Evolutionary conservation across 352 stramenopile genomes (phyloP).

Genomic region (Elongisporangium undulatum): DNA sequence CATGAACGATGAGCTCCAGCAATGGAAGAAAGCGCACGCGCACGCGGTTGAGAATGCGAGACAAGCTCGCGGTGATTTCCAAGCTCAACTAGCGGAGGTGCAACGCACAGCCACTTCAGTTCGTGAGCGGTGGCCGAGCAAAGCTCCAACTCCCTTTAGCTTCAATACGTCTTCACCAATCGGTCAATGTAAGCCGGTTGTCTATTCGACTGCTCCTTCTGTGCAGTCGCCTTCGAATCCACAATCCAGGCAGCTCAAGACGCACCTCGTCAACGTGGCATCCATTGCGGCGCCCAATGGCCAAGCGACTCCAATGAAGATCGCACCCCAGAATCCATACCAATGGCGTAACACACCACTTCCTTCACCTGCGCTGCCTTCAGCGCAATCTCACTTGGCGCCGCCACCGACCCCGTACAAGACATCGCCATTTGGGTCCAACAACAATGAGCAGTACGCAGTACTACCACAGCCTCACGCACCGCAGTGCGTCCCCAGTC

Average conservation of each 20-base stretch:
- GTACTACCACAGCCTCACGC: not conserved
- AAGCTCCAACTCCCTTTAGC: not conserved
- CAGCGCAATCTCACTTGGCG: constrained; percentile 1
- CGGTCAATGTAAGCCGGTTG: not conserved
- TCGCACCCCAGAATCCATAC: constrained; percentile 2
- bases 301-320: constrained; percentile 6
- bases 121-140: not conserved
- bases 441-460: not conserved
- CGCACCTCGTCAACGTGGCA: not conserved
- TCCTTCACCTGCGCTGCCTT: not conserved
- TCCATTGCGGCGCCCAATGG: constrained; percentile 2
- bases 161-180: not conserved
- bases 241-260: not conserved
- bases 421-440: not conserved
- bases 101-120: too few species aligned
- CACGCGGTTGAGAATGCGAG: constrained; percentile 17
- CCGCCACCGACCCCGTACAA: constrained; percentile 2
- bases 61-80: not conserved
- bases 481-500: not conserved
- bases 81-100: not conserved
- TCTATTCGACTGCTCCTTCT: not conserved
- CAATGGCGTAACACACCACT: constrained; percentile 4
- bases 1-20: constrained; percentile 9
- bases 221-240: not conserved
- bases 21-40: constrained; percentile 13